phyloP scores from a whole-genome alignment of 139 green algal genomes.

The Chlorella sp. region DNA sequence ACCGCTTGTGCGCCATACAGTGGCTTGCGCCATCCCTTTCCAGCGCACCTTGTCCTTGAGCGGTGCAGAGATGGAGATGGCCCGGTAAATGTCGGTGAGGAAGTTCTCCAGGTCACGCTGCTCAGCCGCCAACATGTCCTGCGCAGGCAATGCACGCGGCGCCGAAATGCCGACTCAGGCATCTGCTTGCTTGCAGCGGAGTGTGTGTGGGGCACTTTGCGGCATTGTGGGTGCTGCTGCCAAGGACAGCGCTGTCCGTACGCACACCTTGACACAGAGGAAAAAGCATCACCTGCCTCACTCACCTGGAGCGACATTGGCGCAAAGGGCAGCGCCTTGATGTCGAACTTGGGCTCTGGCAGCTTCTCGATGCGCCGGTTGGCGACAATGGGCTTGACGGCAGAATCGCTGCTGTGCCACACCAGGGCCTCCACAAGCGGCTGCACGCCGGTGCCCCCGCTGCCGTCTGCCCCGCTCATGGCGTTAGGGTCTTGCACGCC shows the following conservation, averaged over 20 bases:
- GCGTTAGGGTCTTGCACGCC: no score
- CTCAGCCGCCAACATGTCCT: constrained; percentile 50
- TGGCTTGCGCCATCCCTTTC: background rate
- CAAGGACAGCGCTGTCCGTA: no score
- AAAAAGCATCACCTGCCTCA: no score
- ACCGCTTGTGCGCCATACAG: background rate
- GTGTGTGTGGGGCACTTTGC: no score
- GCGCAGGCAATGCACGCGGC: no score
- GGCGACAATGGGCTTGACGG: constrained; percentile 86
- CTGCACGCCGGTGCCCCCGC: no score
- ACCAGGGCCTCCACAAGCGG: constrained; percentile 59
- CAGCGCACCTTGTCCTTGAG: constrained; percentile 59
- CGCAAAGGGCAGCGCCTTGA: constrained; percentile 58
- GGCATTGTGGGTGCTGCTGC: background rate
- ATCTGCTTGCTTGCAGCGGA: no score
- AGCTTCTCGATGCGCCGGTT: constrained; percentile 82
- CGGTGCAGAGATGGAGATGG: constrained; percentile 48
- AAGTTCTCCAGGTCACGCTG: constrained; percentile 52
- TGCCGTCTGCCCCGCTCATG: no score
- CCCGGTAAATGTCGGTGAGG: constrained; percentile 56
- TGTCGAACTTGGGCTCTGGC: constrained; percentile 60
- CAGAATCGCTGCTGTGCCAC: constrained; percentile 71
- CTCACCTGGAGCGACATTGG: constrained; percentile 36
- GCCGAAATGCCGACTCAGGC: no score
- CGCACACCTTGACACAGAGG: no score